Percentiles rank a stretch among this genome's conserved stretches.
phyloP scores from a whole-genome alignment of 2,329 filamentous ascomycete species.

The Sporothrix schenckii region DNA sequence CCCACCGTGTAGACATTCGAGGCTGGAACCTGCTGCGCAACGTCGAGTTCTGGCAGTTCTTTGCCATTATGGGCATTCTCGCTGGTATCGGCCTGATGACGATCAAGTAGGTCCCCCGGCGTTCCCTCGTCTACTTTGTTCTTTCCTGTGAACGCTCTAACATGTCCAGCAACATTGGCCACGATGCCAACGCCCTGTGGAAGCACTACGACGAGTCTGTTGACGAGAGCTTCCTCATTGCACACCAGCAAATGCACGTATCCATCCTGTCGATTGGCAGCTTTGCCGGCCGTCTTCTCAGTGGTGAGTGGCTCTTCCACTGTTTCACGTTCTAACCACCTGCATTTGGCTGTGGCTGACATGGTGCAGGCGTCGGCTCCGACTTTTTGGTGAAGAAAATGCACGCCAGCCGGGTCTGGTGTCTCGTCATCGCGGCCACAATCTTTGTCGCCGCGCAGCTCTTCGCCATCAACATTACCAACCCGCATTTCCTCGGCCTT shows the following conservation, averaged over 20 bases:
- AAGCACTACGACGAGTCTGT: conserved; percentile 76
- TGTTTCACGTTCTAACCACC: neutral
- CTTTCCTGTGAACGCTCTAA: neutral
- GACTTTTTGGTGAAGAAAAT: conserved; percentile 85
- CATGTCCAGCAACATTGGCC: conserved; percentile 80
- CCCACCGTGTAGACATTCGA: conserved; percentile 86
- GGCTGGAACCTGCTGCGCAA: conserved; percentile 73
- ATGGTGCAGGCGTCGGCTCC: conserved; percentile 72
- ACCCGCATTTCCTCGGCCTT: conserved; percentile 74
- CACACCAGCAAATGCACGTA: conserved; percentile 86
- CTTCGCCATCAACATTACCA: conserved; percentile 71
- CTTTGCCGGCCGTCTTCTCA: conserved; percentile 78
- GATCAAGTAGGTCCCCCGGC: conserved; percentile 74
- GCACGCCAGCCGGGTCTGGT: conserved; percentile 85
- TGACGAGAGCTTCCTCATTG: conserved; percentile 72
- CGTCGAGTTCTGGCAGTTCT: conserved; percentile 88
- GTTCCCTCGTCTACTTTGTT: neutral
- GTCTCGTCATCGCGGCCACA: conserved; percentile 73
- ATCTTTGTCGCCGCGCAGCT: conserved; percentile 82
- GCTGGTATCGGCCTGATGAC: conserved; percentile 97
- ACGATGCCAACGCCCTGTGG: conserved; percentile 87
- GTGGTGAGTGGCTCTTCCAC: conserved; percentile 56
- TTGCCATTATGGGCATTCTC: conserved; percentile 83
- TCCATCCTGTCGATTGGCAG: conserved; percentile 89
- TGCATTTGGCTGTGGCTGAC: neutral